phyloP scores from a whole-genome alignment of 208 protist species.

The Acanthamoeba castellanii region DNA sequence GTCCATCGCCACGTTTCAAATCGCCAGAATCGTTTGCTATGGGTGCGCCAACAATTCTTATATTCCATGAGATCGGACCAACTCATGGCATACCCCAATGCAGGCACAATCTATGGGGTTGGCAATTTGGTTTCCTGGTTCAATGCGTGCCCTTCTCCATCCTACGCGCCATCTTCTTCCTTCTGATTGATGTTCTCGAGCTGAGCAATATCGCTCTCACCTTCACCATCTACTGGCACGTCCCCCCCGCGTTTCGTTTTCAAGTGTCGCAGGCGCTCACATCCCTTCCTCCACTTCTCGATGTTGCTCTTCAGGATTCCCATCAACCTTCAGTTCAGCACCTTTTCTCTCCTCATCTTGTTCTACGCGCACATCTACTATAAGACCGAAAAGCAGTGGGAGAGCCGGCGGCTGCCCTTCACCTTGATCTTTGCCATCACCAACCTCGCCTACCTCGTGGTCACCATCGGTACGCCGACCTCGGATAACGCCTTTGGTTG shows the following conservation, averaged over 20 bases:
- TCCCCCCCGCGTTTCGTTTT: background rate
- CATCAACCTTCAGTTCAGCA: slow-evolving; percentile 37
- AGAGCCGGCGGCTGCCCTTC: background rate
- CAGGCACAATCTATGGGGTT: slow-evolving; percentile 41
- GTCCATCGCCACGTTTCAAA: background rate
- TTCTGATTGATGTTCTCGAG: slow-evolving; percentile 6
- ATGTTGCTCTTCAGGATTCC: background rate
- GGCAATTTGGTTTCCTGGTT: slow-evolving; percentile 54
- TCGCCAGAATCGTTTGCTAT: slow-evolving; percentile 11
- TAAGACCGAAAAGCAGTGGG: slow-evolving; percentile 45
- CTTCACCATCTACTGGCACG: background rate
- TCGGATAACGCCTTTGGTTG: no score
- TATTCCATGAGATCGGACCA: background rate
- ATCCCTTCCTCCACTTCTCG: background rate
- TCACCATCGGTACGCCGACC: slow-evolving; percentile 36
- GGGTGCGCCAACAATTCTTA: background rate
- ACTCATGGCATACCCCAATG: background rate
- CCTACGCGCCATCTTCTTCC: slow-evolving; percentile 7
- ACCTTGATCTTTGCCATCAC: background rate
- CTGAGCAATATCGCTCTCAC: background rate
- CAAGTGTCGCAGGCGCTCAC: background rate
- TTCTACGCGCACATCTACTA: slow-evolving; percentile 57
- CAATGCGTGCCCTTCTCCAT: slow-evolving; percentile 39
- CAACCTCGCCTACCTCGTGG: slow-evolving; percentile 38
- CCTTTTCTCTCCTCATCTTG: slow-evolving; percentile 69